Base-by-base conservation (phyloP, 139 green algal genomes). In the Closterium sp. region DNA sequence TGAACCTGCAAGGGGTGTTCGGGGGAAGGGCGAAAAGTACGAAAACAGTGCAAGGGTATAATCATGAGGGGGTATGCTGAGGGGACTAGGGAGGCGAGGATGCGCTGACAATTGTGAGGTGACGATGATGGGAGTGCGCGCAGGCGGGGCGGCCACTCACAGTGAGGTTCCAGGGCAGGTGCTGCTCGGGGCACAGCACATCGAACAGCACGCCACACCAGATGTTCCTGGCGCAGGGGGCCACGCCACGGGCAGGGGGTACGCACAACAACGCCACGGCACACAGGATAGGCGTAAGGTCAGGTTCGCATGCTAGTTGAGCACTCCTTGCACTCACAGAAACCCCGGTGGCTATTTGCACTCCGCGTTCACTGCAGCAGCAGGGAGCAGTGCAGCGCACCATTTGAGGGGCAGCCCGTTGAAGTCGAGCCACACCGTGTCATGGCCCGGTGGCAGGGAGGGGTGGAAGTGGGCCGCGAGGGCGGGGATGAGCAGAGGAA, bases 391-490 rank as follows among this genome's bases (percentile, higher is more conserved):
- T 16, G 55, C 55, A 2, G 55, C 16, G 23, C 25, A 86, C 83
- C 83, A 86, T 33, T 86, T 86, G 21, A 86, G 83, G 30, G 83
- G 83, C n/a, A 86, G 28, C 9, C 83, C 83, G n/a, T 86, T 19
- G 83, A 34, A 86, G 83, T 86, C 83, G 30, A 86, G 30, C 83
- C 83, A 86, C 83, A 86, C 83, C 21, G 83, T 86, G 83, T 86
- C 83, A 23, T 86, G n/a, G 83, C 30, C 30, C 21, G 83, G 83
- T 23, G 83, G 83, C 83, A 86, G 83, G 30, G 31, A 32, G 83
- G 83, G 30, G 30, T 86, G 83, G 83, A 86, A 86, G 83, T 86
- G 83, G 21, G 28, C 6, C 5, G 83, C 83, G 30, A 86, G n/a
- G 28, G 83, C 83, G 28, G 83, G 83, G 21, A 86, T 3, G 83